These are phyloP conservation scores for Aeschynomene evenia DNA, from an alignment of 306 rosid species.

Conservation along the genomic window DNA sequence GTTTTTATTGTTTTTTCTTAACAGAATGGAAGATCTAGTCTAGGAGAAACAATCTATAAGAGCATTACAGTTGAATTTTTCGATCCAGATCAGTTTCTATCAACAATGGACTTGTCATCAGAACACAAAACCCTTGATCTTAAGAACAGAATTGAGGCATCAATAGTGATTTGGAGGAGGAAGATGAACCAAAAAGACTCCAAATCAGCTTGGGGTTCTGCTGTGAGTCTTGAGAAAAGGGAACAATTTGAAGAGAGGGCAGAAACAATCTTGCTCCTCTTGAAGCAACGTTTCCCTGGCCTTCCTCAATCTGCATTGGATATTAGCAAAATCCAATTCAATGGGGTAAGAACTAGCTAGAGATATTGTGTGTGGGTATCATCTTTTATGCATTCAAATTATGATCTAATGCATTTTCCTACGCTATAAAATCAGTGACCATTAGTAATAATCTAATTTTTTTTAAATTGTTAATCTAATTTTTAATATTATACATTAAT, in stretches of 20 bases:
- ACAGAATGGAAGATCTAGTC: conserved; percentile 96
- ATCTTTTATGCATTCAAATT: not conserved
- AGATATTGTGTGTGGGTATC: too few species aligned
- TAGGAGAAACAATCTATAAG: conserved; percentile 79
- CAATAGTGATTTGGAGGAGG: conserved; percentile 92
- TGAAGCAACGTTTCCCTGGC: conserved; percentile 93
- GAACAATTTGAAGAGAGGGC: conserved; percentile 97
- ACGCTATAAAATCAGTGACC: too few species aligned
- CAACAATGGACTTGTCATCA: conserved; percentile 76
- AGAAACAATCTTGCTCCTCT: conserved; percentile 81
- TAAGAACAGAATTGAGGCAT: conserved; percentile 90
- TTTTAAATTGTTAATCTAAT: too few species aligned
- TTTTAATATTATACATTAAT: too few species aligned
- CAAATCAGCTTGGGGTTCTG: conserved; percentile 94
- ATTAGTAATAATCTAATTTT: too few species aligned
- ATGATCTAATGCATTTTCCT: too few species aligned
- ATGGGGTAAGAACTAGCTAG: conserved; percentile 53
- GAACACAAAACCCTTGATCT: conserved; percentile 93
- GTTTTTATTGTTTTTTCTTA: not conserved
- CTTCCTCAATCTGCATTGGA: conserved; percentile 88
- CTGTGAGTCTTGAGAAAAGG: conserved; percentile 90
- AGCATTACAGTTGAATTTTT: conserved; percentile 82
- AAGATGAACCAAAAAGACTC: conserved; percentile 95
- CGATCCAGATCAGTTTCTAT: conserved; percentile 86
- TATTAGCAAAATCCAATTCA: conserved; percentile 95